Percentiles rank a stretch among this genome's conserved stretches.
Conservation (phyloP, 164 flowering plant genomes). For the Piper longum region DNA sequence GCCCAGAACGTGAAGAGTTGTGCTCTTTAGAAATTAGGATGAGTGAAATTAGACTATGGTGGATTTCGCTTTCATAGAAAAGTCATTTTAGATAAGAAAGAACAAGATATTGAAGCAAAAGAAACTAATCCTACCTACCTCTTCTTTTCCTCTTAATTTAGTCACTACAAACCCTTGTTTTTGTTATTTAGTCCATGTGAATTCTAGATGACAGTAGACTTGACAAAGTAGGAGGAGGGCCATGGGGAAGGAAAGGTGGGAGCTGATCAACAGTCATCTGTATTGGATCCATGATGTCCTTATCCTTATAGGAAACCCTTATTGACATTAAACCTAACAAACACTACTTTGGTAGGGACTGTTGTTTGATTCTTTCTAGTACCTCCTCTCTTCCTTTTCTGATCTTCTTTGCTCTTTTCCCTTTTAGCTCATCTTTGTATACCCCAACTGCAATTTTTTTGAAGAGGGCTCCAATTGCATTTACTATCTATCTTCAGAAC, state of each 20-base stretch:
- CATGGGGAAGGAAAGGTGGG: background rate
- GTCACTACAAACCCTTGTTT: background rate
- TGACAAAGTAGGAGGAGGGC: background rate
- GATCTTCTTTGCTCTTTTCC: background rate
- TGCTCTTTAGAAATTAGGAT: too few species aligned
- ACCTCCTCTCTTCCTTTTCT: too few species aligned
- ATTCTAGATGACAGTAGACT: background rate
- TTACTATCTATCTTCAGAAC: too few species aligned
- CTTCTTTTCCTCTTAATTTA: background rate
- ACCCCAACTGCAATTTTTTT: too few species aligned
- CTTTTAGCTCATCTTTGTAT: background rate
- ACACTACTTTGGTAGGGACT: background rate
- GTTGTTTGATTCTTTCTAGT: background rate
- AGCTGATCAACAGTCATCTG: background rate
- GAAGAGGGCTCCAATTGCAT: too few species aligned
- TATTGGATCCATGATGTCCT: constrained; percentile 1
- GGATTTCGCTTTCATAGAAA: background rate
- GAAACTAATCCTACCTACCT: background rate
- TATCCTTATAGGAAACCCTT: background rate
- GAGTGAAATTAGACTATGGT: background rate
- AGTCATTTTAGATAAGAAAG: background rate
- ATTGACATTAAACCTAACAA: constrained; percentile 1
- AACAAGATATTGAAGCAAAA: background rate
- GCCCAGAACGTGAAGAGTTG: background rate
- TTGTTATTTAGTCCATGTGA: constrained; percentile 6